Evolutionary conservation across 2,329 filamentous ascomycete genomes (phyloP), one percentile per base, ranked within the genome.

Genomic region (Byssothecium circinans): DNA sequence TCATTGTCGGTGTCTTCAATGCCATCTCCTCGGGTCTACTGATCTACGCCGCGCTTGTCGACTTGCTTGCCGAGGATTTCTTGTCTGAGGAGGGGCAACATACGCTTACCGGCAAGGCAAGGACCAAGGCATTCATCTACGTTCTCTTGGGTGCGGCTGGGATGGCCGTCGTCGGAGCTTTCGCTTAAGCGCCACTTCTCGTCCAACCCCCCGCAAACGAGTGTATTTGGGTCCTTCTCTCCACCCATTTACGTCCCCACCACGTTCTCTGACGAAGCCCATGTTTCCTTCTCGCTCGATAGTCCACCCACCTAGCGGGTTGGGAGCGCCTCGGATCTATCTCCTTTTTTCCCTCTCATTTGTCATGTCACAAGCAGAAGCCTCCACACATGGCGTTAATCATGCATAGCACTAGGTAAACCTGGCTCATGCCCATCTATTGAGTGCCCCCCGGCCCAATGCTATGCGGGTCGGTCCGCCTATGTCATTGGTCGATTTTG

Each of bases 1-100:
- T 86, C 49, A 78, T 86, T 41, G 82, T 86, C 10, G 83, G 83
- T 37, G 65, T 82, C 1, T 86, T 85, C 68, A 86, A 86, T 57
- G 81, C 83, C 20, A 85, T 86, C 75, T 85, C 82, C 1, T 83
- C 70, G 20, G 82, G 82, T 61, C 74, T 85, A 22, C 65, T 85
- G 6, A 78, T 85, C 42, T 85, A 84, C 58, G 82, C 82, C 33
- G 80, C 83, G 2, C 71, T 85, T 6, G 83, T 86, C 2, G 83
- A 86, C 61, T 68, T 86, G 23, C 68, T 86, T 29, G 82, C 81
- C 4, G 82, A 85, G 57, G 83, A 86, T 60, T 86, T 86, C 69
- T 71, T 86, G 15, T 84, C 81, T 0, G 69, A 72, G 32, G 69
- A 71, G 47, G 68, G 67, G 2, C 69, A 74, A 41, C 64, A 67